These are phyloP conservation scores for Penicillium glabrum DNA, from an alignment of 2,329 filamentous ascomycete species.

Conservation along the genomic window DNA sequence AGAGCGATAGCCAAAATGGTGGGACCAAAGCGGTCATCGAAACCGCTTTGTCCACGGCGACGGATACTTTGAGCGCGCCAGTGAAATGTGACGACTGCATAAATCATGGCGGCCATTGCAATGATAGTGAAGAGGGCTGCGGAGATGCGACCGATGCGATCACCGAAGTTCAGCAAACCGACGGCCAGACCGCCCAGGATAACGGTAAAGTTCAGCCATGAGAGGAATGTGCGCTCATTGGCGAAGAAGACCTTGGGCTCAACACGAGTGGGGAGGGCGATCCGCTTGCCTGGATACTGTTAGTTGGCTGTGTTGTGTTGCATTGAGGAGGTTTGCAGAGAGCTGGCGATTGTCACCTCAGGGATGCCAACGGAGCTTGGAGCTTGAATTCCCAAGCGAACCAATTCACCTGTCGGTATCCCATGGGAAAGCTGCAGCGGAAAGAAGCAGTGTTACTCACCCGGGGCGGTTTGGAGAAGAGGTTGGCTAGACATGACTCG, in stretches of 20 bases:
- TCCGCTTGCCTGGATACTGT: conserved; percentile 76
- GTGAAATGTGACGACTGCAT: conserved; percentile 92
- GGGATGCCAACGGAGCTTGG: background rate
- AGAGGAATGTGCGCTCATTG: conserved; percentile 98
- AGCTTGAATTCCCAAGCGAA: background rate
- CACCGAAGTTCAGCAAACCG: conserved; percentile 97
- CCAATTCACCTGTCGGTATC: background rate
- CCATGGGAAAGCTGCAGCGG: background rate
- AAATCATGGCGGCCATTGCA: conserved; percentile 92
- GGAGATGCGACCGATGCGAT: conserved; percentile 88
- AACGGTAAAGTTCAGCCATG: conserved; percentile 99
- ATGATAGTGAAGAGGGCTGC: conserved; percentile 92
- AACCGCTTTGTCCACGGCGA: conserved; percentile 86
- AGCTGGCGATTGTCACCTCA: background rate
- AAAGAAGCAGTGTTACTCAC: conserved; percentile 51
- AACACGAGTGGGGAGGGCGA: conserved; percentile 94
- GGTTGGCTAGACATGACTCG: conserved; percentile 87
- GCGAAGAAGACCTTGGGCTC: conserved; percentile 99
- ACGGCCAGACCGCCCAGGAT: conserved; percentile 95
- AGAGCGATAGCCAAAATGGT: conserved; percentile 86
- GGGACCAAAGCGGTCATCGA: conserved; percentile 93
- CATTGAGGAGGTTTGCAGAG: background rate
- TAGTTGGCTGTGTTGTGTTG: conserved; percentile 7
- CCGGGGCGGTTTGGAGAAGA: conserved; percentile 88
- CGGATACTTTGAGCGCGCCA: conserved; percentile 95